Conservation (phyloP, 192 early-diverging fungal genomes). For the Chytriomyces sp. region DNA sequence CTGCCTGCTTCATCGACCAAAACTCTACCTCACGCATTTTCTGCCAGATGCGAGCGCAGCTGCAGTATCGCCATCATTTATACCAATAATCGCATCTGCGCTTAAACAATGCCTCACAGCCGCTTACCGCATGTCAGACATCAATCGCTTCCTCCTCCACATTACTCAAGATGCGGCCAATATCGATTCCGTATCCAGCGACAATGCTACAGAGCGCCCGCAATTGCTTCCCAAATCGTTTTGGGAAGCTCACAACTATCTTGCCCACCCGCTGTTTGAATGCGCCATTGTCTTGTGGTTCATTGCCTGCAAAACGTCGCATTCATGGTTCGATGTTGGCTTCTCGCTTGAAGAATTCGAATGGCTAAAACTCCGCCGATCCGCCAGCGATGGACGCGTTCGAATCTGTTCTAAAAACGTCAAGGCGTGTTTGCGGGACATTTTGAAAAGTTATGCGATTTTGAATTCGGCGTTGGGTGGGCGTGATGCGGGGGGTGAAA, state of each 20-base stretch:
- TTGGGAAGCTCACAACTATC: neutral
- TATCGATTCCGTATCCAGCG: neutral
- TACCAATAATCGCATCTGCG: neutral
- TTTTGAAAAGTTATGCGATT: neutral
- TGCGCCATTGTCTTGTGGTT: constrained; percentile 11
- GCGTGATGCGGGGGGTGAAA: neutral
- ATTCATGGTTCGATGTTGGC: no score
- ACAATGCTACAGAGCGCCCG: neutral
- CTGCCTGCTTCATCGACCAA: constrained; percentile 8
- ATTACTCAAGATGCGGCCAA: neutral
- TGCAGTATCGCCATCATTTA: neutral
- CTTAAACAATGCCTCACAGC: neutral
- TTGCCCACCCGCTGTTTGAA: constrained; percentile 15
- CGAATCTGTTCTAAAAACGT: neutral
- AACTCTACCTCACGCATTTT: constrained; percentile 4
- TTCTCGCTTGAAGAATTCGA: neutral
- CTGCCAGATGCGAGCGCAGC: neutral
- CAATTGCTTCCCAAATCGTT: neutral
- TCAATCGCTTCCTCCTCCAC: neutral
- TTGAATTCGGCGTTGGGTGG: neutral
- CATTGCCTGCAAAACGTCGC: neutral
- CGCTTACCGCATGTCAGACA: neutral
- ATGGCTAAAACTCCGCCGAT: neutral
- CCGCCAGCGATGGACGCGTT: neutral
- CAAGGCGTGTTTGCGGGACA: neutral